Evolutionary conservation across 2,329 filamentous ascomycete genomes (phyloP).

Genomic region (Neopestalotiopsis sp.): DNA sequence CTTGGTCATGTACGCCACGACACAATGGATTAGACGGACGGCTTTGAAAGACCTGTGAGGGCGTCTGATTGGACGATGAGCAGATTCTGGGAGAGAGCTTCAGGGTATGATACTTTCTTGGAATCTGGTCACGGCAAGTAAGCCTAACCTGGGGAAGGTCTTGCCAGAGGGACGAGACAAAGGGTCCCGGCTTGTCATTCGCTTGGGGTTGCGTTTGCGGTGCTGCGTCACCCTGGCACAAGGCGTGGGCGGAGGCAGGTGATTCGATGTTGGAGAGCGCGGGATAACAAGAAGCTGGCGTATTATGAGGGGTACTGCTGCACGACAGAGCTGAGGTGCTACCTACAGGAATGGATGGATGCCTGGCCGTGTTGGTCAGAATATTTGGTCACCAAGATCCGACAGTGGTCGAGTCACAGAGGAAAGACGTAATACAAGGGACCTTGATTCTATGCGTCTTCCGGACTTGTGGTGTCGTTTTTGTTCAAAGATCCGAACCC

Average conservation of each 20-base stretch:
- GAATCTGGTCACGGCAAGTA: not conserved
- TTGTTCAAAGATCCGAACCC: not conserved
- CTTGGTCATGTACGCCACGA: not conserved
- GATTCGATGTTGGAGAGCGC: conserved; percentile 10
- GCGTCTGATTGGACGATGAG: not conserved
- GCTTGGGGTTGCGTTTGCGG: not conserved
- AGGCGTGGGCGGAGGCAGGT: conserved; percentile 4
- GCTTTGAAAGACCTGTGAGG: not conserved
- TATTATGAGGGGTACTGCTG: conserved; percentile 3
- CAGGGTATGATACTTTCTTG: not conserved
- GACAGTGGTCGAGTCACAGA: not conserved
- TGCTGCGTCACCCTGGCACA: conserved; percentile 7
- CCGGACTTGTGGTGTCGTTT: not conserved
- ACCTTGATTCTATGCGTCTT: not conserved
- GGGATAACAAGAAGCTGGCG: conserved; percentile 5
- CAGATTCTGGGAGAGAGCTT: not conserved
- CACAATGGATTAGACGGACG: not conserved
- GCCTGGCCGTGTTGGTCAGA: conserved; percentile 1
- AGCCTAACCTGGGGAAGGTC: not conserved
- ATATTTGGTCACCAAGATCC: not conserved
- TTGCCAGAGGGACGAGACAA: conserved; percentile 5
- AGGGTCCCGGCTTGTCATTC: conserved; percentile 9
- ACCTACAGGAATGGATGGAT: conserved; percentile 4
- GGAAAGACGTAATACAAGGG: not conserved
- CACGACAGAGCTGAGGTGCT: not conserved